phyloP scores from a whole-genome alignment of 2,329 filamentous ascomycete genomes.

The Epicoccum nigrum region DNA sequence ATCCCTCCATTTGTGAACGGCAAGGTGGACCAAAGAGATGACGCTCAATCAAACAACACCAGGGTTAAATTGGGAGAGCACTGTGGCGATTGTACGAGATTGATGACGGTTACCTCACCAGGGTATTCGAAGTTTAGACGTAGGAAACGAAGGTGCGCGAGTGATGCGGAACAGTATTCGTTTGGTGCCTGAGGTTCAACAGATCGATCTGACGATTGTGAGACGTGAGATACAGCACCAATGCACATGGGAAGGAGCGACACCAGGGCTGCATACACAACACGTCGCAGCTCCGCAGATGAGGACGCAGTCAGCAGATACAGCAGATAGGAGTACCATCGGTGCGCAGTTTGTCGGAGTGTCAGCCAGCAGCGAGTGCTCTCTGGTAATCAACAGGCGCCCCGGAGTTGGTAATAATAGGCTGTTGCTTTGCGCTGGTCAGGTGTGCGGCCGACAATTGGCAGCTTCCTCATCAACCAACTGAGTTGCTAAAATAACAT shows the following conservation, averaged over 20 bases:
- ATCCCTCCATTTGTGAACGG: not conserved
- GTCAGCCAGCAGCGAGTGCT: no score
- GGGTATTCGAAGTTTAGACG: no score
- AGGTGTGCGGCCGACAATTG: not conserved
- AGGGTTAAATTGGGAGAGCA: conserved; percentile 8
- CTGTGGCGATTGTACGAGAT: conserved; percentile 10
- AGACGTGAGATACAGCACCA: conserved; percentile 7
- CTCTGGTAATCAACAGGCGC: no score
- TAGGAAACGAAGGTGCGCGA: not conserved
- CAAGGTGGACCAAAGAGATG: conserved; percentile 12
- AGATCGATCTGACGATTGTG: not conserved
- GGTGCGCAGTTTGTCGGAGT: no score
- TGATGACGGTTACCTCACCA: not conserved
- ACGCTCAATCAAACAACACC: conserved; percentile 7
- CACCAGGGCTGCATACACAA: not conserved
- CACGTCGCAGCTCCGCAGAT: conserved; percentile 1
- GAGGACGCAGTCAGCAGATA: not conserved
- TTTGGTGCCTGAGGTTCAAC: conserved; percentile 7
- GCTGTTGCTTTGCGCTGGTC: not conserved
- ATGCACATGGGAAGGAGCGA: not conserved
- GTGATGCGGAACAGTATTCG: not conserved
- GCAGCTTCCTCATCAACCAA: not conserved
- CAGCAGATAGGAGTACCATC: not conserved
- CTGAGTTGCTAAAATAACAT: not conserved
- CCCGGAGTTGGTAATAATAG: not conserved